phyloP scores from a whole-genome alignment of 1,284 basidiomycete species.

The Mycena sp. region DNA sequence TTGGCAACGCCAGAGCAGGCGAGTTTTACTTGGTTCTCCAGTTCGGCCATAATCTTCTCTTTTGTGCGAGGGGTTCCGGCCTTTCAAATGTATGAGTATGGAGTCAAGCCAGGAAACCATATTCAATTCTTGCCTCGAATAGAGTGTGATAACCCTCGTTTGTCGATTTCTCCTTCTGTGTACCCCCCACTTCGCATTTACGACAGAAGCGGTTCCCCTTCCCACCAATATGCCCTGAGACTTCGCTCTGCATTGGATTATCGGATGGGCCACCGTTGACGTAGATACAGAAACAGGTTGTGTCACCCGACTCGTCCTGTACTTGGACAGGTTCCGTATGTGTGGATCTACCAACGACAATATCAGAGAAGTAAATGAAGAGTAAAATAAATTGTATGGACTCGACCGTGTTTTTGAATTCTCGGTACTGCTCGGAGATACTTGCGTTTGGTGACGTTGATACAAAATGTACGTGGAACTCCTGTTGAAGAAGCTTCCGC shows the following conservation, averaged over 20 bases:
- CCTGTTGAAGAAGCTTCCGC: too few relatives aligned
- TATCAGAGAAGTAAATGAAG: too few relatives aligned
- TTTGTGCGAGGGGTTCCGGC: background rate
- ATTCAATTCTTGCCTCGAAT: slow-evolving; percentile 3
- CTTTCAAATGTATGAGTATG: background rate
- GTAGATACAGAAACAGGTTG: too few relatives aligned
- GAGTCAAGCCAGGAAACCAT: too few relatives aligned
- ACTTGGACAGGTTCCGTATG: slow-evolving; percentile 1
- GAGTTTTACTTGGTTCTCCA: background rate
- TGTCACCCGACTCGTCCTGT: too few relatives aligned
- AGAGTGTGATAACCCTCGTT: slow-evolving; percentile 35
- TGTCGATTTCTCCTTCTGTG: slow-evolving; percentile 26
- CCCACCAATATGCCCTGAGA: too few relatives aligned
- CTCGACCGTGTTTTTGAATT: background rate
- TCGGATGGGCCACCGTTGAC: too few relatives aligned
- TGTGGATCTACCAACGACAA: slow-evolving; percentile 1
- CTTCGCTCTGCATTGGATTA: too few relatives aligned
- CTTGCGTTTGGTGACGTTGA: too few relatives aligned
- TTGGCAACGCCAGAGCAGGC: background rate
- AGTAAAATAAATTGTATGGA: background rate
- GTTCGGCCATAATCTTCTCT: background rate
- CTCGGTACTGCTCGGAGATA: too few relatives aligned
- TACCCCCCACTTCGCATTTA: slow-evolving; percentile 34
- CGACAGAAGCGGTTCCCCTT: slow-evolving; percentile 37
- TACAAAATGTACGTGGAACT: too few relatives aligned